Percentiles rank a stretch among this genome's conserved stretches.
phyloP scores from a whole-genome alignment of 148 eudicot genomes.

The Selenicereus undatus region DNA sequence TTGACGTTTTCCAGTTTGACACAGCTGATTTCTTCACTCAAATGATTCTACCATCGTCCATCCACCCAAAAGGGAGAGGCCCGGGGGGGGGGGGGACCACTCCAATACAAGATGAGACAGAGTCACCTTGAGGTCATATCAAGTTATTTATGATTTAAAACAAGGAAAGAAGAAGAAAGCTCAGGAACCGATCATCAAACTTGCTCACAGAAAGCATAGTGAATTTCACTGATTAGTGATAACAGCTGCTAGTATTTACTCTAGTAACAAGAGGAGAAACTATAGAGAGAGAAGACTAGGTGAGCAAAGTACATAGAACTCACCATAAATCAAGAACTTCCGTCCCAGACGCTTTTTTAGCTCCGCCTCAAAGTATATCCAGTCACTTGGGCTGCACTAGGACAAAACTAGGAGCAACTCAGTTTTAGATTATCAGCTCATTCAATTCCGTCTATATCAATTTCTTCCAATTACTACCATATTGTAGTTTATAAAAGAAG shows the following conservation, averaged over 20 bases:
- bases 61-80: too few relatives aligned
- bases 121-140: too few relatives aligned
- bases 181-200: neutral
- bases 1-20: too few relatives aligned
- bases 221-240: neutral
- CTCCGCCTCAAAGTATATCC: constrained; percentile 91
- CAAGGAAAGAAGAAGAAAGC: neutral
- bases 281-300: neutral
- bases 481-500: neutral
- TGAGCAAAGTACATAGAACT: constrained; percentile 18
- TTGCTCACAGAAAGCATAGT: neutral
- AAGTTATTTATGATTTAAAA: neutral
- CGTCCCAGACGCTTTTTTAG: constrained; percentile 83
- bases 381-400: constrained; percentile 93
- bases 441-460: neutral
- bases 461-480: neutral
- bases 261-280: neutral
- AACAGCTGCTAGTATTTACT: neutral
- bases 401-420: constrained; percentile 17
- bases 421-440: neutral
- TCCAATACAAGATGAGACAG: too few relatives aligned
- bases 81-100: too few relatives aligned
- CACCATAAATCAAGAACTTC: constrained; percentile 83
- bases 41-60: too few relatives aligned
- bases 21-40: too few relatives aligned